These are phyloP conservation scores for Lichtheimia ornata DNA, from an alignment of 371 early-diverging fungal species.

Conservation along the genomic window DNA sequence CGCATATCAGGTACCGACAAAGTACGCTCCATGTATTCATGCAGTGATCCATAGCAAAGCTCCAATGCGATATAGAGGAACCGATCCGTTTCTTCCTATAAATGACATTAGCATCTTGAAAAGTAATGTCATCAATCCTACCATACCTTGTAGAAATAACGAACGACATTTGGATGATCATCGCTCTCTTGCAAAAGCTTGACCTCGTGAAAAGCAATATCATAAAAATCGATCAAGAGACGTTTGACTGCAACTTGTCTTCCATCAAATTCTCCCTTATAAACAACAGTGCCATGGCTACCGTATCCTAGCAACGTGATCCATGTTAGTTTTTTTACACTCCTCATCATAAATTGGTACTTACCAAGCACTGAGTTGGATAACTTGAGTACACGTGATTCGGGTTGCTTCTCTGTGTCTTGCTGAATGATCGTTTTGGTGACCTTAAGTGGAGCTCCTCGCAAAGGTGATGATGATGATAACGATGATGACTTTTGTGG, in stretches of 20 bases:
- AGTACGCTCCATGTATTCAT: slow-evolving; percentile 57
- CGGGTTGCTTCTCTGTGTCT: slow-evolving; percentile 26
- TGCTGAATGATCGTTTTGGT: slow-evolving; percentile 29
- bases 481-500: neutral
- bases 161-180: slow-evolving; percentile 93
- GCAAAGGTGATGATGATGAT: slow-evolving; percentile 2
- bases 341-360: neutral
- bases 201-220: slow-evolving; percentile 93
- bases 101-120: neutral
- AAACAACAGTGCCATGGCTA: slow-evolving; percentile 96
- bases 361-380: slow-evolving; percentile 49
- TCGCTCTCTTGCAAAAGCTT: slow-evolving; percentile 89
- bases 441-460: neutral
- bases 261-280: slow-evolving; percentile 88
- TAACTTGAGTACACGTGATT: slow-evolving; percentile 34
- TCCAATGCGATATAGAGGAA: slow-evolving; percentile 96
- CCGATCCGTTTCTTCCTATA: slow-evolving; percentile 78
- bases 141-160: slow-evolving; percentile 84
- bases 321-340: neutral
- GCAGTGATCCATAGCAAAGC: slow-evolving; percentile 80
- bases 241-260: slow-evolving; percentile 94
- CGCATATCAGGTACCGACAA: slow-evolving; percentile 30
- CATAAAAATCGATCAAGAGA: slow-evolving; percentile 90
- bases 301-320: slow-evolving; percentile 77
- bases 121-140: neutral